Evolutionary conservation across 2,329 filamentous ascomycete genomes (phyloP), one percentile per base, ranked within the genome.

Genomic region (Exophiala spinifera): DNA sequence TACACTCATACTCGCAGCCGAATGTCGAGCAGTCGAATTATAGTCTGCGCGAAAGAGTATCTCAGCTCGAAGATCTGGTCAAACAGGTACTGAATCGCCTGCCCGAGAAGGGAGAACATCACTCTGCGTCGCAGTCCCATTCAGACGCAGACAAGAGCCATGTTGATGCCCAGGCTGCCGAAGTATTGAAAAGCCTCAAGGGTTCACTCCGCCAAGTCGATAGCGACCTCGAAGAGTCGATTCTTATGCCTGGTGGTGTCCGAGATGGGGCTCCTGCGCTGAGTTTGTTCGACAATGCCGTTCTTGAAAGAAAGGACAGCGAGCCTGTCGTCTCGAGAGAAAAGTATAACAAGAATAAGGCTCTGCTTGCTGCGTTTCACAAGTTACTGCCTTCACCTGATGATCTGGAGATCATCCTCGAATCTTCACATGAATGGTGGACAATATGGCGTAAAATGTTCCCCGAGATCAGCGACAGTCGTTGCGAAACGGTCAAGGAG

Each of bases 231-330:
- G 62, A 64, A 28, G 60, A 60, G 13, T 53, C 60, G 11, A 52
- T 63, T 8, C 20, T 61, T 17, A 47, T 63, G 6, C 61, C 63
- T 2, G 57, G 64, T 39, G 63, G 66, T 11, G 61, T 67, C 15
- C 68, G 66, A 14, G 66, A 67, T 47, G 66, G 65, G 53, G 70
- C 71, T 3, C 71, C 71, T 1, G 65, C 71, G 1, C 48, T 73
- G 50, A 67, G 69, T 19, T 46, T 73, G 2, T 70, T 73, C 37
- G 68, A 73, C 55, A 73, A 72, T 50, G 66, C 70, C 14, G 61
- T 72, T 33, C 62, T 73, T 42, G 64, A 59, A 11, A 61, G 67
- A n/a, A 65, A 62, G 47, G 65, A 71, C 19, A 66, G 65, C 33
- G 48, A 63, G 5, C 53, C 60, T 2, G 63, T 64, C 1, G 63